Evolutionary conservation across 352 stramenopile species (phyloP).

Genomic region (Phytophthora gonapodyides): DNA sequence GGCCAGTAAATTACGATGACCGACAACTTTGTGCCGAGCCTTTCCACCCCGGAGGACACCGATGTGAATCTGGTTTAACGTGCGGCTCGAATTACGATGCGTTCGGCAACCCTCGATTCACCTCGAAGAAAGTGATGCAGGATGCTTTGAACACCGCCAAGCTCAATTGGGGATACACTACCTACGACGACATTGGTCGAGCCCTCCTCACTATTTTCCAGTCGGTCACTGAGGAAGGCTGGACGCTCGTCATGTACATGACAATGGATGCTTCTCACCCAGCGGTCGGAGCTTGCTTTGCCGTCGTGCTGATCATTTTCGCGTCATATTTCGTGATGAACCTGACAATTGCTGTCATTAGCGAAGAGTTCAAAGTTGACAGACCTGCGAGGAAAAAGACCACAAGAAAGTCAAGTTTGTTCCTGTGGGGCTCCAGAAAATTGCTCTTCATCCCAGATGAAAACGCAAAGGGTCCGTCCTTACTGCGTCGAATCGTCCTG

Average conservation of each 20-base stretch:
- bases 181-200: constrained; percentile 90
- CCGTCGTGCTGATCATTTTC: constrained; percentile 85
- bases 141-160: constrained; percentile 48
- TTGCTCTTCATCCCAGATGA: constrained; percentile 5
- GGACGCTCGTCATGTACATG: constrained; percentile 92
- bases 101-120: constrained; percentile 65
- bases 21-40: constrained; percentile 58
- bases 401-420: not conserved
- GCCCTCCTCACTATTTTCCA: constrained; percentile 94
- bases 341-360: constrained; percentile 89
- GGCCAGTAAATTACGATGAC: constrained; percentile 86
- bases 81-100: constrained; percentile 69
- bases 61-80: constrained; percentile 36
- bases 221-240: constrained; percentile 92
- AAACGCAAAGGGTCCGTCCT: constrained; percentile 18
- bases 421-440: not conserved
- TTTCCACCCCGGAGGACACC: constrained; percentile 42
- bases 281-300: constrained; percentile 72
- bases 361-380: constrained; percentile 81
- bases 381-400: constrained; percentile 6
- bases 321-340: constrained; percentile 94
- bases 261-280: constrained; percentile 56
- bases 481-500: constrained; percentile 44
- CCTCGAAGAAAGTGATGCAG: constrained; percentile 37
- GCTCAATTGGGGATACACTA: constrained; percentile 90